Evolutionary conservation across 2,329 filamentous ascomycete species (phyloP).

Genomic region (Truncatella angustata): DNA sequence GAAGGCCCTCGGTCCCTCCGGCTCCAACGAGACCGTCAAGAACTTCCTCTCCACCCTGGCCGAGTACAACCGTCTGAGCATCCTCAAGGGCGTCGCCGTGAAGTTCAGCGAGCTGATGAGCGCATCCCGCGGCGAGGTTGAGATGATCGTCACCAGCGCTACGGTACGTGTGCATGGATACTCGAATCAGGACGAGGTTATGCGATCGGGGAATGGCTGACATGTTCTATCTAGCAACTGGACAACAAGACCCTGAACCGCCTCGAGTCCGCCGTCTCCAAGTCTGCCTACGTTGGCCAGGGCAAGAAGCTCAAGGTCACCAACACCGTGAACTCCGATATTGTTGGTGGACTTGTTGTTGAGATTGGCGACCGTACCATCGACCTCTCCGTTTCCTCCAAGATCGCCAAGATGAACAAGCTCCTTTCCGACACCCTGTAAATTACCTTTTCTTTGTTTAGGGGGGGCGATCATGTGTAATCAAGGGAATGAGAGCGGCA

Average conservation of each 20-base stretch:
- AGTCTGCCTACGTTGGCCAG: conserved; percentile 82
- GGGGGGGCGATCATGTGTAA: conserved; percentile 2
- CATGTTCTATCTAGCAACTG: conserved; percentile 58
- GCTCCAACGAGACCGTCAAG: conserved; percentile 80
- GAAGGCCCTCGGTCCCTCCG: conserved; percentile 69
- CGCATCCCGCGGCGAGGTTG: conserved; percentile 87
- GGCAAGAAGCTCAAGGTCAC: conserved; percentile 99
- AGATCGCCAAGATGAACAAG: conserved; percentile 99
- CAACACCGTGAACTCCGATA: conserved; percentile 92
- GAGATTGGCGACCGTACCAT: conserved; percentile 98
- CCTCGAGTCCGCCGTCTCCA: conserved; percentile 83
- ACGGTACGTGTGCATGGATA: conserved; percentile 57
- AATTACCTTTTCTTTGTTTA: conserved; percentile 43
- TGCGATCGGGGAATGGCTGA: neutral
- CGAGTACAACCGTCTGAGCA: conserved; percentile 90
- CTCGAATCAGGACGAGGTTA: neutral
- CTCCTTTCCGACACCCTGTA: conserved; percentile 95
- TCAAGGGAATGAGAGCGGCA: conserved; percentile 17
- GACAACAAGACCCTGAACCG: conserved; percentile 83
- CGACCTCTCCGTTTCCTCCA: conserved; percentile 91
- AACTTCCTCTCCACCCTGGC: conserved; percentile 90
- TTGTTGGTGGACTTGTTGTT: conserved; percentile 89
- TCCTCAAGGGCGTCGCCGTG: conserved; percentile 76
- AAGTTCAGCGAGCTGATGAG: conserved; percentile 89
- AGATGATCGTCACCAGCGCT: conserved; percentile 88